Evolutionary conservation across 116 monocot genomes (phyloP).

Genomic region (Posidonia oceanica): DNA sequence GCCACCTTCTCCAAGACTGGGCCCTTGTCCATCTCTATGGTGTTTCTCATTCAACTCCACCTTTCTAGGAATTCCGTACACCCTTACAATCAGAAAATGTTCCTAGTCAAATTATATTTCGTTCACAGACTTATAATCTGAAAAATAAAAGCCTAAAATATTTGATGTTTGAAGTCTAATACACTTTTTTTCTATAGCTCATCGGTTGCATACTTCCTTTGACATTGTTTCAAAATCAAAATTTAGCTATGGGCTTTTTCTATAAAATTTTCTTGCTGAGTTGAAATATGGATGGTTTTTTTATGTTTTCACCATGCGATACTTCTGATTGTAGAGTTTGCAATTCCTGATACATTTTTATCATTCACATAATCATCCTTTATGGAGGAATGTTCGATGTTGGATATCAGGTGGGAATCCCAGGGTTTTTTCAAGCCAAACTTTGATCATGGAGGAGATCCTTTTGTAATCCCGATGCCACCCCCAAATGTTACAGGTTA

Average conservation of each 20-base stretch:
- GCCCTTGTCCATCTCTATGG: too few species aligned
- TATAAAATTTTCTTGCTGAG: not conserved
- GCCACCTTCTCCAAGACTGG: too few species aligned
- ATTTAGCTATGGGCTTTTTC: not conserved
- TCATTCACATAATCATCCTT: not conserved
- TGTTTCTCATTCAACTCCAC: too few species aligned
- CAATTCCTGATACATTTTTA: not conserved
- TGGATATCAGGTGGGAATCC: conserved; percentile 75
- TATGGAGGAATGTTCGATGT: not conserved
- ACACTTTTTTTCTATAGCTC: too few species aligned
- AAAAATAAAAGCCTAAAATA: too few species aligned
- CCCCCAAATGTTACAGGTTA: conserved; percentile 97
- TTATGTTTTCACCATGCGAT: not conserved
- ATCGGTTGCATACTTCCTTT: too few species aligned
- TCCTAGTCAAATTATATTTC: too few species aligned
- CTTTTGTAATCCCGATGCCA: conserved; percentile 95
- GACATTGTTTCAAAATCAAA: not conserved
- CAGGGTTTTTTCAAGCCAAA: conserved; percentile 89
- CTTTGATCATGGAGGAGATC: conserved; percentile 69
- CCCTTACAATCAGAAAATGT: too few species aligned
- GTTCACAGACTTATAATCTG: too few species aligned
- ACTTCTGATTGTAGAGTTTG: not conserved
- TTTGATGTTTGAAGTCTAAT: too few species aligned
- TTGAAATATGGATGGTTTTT: not conserved
- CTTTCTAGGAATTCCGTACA: not conserved